phyloP scores from a whole-genome alignment of 1,284 basidiomycete genomes.

The Ceratobasidium sp. region DNA sequence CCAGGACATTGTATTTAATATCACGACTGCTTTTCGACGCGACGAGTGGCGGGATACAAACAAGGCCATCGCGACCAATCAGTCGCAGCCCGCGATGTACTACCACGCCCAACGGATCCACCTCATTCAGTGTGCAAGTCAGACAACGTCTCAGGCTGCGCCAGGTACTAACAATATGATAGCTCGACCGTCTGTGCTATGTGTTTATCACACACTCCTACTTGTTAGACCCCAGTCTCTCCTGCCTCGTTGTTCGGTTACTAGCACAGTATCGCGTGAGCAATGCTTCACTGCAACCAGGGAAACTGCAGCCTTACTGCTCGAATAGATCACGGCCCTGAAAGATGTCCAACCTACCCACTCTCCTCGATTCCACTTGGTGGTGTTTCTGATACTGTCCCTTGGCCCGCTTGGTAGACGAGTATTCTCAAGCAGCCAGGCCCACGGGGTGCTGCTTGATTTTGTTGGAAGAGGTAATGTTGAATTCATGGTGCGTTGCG shows the following conservation, averaged over 20 bases:
- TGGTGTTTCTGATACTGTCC: background rate
- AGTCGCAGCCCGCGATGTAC: constrained; percentile 12
- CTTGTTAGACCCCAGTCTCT: constrained; percentile 10
- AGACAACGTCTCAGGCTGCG: background rate
- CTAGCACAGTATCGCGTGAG: constrained; percentile 20
- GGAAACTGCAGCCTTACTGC: too few relatives aligned
- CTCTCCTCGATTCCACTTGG: constrained; percentile 18
- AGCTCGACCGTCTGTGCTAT: constrained; percentile 31
- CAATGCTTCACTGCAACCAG: background rate
- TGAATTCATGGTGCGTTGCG: background rate
- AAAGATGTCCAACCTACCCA: constrained; percentile 22
- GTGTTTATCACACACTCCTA: constrained; percentile 31
- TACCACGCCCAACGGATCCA: constrained; percentile 37
- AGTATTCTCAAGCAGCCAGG: background rate
- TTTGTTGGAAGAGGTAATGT: constrained; percentile 35
- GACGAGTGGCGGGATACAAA: background rate
- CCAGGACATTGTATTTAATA: background rate
- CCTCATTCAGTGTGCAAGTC: constrained; percentile 34
- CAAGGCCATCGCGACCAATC: background rate
- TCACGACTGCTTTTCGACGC: too few relatives aligned
- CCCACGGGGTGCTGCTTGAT: constrained; percentile 33
- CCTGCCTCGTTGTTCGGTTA: constrained; percentile 2
- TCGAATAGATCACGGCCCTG: constrained; percentile 14
- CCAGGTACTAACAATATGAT: background rate
- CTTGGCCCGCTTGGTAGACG: constrained; percentile 7